phyloP scores from a whole-genome alignment of 2,329 filamentous ascomycete genomes.

The Cordyceps tenuipes region DNA sequence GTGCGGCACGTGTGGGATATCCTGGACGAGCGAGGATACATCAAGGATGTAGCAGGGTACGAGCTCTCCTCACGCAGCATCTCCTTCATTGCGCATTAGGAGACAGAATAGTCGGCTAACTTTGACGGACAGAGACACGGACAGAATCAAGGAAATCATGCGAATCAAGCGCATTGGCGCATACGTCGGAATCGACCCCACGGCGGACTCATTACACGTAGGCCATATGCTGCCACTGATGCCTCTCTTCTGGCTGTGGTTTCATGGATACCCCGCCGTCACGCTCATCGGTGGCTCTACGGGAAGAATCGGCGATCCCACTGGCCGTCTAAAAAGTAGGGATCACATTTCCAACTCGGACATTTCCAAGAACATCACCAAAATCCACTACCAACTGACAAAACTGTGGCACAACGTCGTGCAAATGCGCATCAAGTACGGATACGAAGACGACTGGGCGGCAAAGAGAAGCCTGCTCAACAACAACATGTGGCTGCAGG shows the following conservation, averaged over 20 bases:
- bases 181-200: conserved; percentile 79
- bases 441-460: conserved; percentile 53
- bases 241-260: conserved; percentile 77
- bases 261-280: conserved; percentile 61
- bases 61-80: conserved; percentile 15
- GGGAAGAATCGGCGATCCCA: conserved; percentile 71
- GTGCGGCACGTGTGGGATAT: conserved; percentile 49
- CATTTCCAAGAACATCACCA: conserved; percentile 55
- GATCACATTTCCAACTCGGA: conserved; percentile 42
- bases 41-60: conserved; percentile 69
- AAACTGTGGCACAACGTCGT: conserved; percentile 70
- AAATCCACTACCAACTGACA: conserved; percentile 61
- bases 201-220: conserved; percentile 68
- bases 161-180: conserved; percentile 57
- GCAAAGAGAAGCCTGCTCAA: conserved; percentile 65
- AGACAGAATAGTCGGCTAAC: background rate
- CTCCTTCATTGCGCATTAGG: conserved; percentile 16
- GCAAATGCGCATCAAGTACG: conserved; percentile 53
- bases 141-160: conserved; percentile 55
- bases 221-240: conserved; percentile 76
- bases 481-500: conserved; percentile 78
- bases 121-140: conserved; percentile 29
- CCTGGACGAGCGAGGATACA: conserved; percentile 62
- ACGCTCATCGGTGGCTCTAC: conserved; percentile 68
- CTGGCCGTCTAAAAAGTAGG: conserved; percentile 56